A percentile compares a stretch with the other conserved stretches of the same genome.
These are phyloP conservation scores for Fusarium foetens DNA, from an alignment of 2,329 filamentous ascomycete genomes.

Conservation along the genomic window DNA sequence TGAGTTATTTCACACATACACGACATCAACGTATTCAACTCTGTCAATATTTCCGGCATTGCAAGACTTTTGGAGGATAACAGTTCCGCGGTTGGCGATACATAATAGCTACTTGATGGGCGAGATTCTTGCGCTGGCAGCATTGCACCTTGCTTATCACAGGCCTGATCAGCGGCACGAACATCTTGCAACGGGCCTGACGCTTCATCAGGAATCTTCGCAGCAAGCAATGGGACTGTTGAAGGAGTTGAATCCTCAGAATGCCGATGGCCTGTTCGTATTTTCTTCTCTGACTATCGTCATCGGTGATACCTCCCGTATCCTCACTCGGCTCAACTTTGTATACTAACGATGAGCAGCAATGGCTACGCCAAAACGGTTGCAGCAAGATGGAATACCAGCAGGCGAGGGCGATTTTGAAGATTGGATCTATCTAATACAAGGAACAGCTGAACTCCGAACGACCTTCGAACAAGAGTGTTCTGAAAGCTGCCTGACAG, in stretches of 20 bases:
- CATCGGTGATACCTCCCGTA: not conserved
- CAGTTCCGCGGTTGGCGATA: not conserved
- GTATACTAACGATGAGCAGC: not conserved
- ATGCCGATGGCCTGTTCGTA: not conserved
- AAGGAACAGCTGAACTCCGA: not conserved
- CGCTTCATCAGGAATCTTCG: not conserved
- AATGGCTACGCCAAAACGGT: not conserved
- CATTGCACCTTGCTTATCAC: not conserved
- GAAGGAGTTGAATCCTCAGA: not conserved
- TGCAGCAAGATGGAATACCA: not conserved
- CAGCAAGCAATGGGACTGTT: not conserved
- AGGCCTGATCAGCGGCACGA: not conserved
- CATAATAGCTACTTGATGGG: not conserved
- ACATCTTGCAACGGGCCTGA: not conserved
- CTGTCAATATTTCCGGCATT: not conserved
- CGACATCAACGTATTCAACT: not conserved
- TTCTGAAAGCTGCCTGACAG: not conserved
- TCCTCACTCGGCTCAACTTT: accelerated
- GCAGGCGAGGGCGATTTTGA: not conserved
- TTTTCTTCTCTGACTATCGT: not conserved
- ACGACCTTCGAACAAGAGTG: not conserved
- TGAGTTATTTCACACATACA: not conserved
- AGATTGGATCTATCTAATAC: conserved; percentile 1
- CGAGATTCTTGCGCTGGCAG: not conserved
- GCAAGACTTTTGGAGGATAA: not conserved